A percentile compares a stretch with the other conserved stretches of the same genome.
Conservation (phyloP, 306 rosid genomes). For the Quercus parvula region DNA sequence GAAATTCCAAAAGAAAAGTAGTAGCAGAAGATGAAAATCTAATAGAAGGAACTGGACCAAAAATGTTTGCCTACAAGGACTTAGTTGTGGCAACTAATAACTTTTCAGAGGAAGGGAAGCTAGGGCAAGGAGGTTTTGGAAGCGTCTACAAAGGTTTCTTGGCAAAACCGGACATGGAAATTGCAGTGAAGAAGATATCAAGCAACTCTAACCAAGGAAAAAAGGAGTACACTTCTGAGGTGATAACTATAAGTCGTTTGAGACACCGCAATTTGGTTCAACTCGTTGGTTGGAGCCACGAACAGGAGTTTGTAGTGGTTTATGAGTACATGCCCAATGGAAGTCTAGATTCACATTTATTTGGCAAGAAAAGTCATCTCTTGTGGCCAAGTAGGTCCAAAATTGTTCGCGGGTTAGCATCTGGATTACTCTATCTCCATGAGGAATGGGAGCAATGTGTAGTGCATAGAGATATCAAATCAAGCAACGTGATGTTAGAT, state of each 20-base stretch:
- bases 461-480: constrained; percentile 36
- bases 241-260: too few relatives aligned
- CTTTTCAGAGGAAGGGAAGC: too few relatives aligned
- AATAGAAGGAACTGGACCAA: too few relatives aligned
- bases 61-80: too few relatives aligned
- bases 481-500: constrained; percentile 43
- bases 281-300: constrained; percentile 47
- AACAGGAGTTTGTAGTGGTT: constrained; percentile 17
- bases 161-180: too few relatives aligned
- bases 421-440: constrained; percentile 33
- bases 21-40: constrained; percentile 7
- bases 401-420: constrained; percentile 25
- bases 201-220: too few relatives aligned
- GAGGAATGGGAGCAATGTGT: constrained; percentile 36
- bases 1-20: background rate
- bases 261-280: constrained; percentile 26
- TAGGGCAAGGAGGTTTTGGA: too few relatives aligned
- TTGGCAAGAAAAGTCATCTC: background rate
- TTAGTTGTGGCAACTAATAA: too few relatives aligned
- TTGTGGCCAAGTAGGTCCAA: constrained; percentile 23
- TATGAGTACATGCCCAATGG: constrained; percentile 42
- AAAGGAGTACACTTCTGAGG: too few relatives aligned
- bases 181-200: too few relatives aligned
- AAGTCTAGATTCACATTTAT: constrained; percentile 29
- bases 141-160: too few relatives aligned